Evolutionary conservation across 768 basidiomycete genomes (phyloP).

Genomic region (Hirschioporus abietinus): DNA sequence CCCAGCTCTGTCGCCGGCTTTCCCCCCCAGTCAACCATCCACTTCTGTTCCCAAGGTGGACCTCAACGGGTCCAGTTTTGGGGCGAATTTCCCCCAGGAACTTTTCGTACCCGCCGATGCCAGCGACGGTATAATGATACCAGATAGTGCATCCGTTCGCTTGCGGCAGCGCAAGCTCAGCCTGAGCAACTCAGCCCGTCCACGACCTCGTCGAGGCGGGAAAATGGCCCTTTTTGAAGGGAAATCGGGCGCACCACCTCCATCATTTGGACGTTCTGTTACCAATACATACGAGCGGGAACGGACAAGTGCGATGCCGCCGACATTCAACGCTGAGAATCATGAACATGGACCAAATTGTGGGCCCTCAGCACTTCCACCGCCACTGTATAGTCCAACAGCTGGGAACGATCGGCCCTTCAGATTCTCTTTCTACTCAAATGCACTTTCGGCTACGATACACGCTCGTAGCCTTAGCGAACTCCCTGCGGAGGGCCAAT

Average conservation of each 20-base stretch:
- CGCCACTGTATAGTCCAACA: conserved; percentile 14
- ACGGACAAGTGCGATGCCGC: background rate
- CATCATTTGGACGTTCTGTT: conserved; percentile 9
- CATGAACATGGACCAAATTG: conserved; percentile 22
- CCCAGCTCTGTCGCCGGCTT: conserved; percentile 18
- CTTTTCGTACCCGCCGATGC: conserved; percentile 18
- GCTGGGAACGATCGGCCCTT: conserved; percentile 78
- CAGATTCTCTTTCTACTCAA: conserved; percentile 98
- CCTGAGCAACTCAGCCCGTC: conserved; percentile 68
- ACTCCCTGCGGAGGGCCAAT: conserved; percentile 89
- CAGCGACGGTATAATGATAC: conserved; percentile 20
- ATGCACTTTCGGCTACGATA: conserved; percentile 85
- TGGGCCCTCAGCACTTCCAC: conserved; percentile 16
- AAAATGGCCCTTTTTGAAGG: conserved; percentile 91
- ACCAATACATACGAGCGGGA: conserved; percentile 3
- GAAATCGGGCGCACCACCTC: conserved; percentile 41
- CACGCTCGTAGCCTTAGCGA: conserved; percentile 91
- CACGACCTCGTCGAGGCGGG: conserved; percentile 53
- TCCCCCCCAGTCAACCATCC: conserved; percentile 14
- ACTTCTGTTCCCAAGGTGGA: conserved; percentile 17
- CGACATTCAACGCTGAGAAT: conserved; percentile 6
- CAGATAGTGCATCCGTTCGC: conserved; percentile 26
- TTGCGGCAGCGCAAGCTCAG: conserved; percentile 83
- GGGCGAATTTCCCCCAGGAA: conserved; percentile 15
- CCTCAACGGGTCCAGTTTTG: conserved; percentile 8